Percentiles rank a stretch among this genome's conserved stretches.
Conservation (phyloP, 345 rosid species). For the Arabis alpina region DNA sequence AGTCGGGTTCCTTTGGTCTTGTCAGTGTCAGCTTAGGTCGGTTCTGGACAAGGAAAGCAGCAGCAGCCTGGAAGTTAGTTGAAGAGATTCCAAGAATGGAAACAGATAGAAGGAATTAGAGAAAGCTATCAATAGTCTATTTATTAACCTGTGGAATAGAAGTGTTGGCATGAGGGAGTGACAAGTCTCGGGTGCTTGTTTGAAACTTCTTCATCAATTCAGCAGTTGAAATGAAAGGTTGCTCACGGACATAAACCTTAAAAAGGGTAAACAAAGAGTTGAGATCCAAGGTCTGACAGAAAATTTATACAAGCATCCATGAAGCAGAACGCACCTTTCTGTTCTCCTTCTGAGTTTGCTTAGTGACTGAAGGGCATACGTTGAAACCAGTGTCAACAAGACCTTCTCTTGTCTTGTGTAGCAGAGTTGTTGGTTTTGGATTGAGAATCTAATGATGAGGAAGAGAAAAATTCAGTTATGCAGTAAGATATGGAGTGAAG, state of each 20-base stretch:
- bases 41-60: slow-evolving; percentile 37
- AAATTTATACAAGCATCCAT: slow-evolving; percentile 7
- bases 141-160: slow-evolving; percentile 35
- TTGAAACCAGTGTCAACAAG: slow-evolving; percentile 52
- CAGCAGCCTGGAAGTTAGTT: slow-evolving; percentile 18
- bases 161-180: slow-evolving; percentile 51
- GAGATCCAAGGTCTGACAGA: slow-evolving; percentile 16
- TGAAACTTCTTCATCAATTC: slow-evolving; percentile 90
- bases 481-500: slow-evolving; percentile 11
- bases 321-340: slow-evolving; percentile 65
- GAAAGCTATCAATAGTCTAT: not conserved
- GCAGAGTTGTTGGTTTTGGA: slow-evolving; percentile 67
- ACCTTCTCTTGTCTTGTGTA: slow-evolving; percentile 83
- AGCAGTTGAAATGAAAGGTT: slow-evolving; percentile 55
- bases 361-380: slow-evolving; percentile 50
- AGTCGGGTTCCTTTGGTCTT: slow-evolving; percentile 91
- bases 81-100: slow-evolving; percentile 29
- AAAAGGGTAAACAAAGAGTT: slow-evolving; percentile 16
- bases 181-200: slow-evolving; percentile 78
- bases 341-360: slow-evolving; percentile 56
- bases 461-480: slow-evolving; percentile 6
- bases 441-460: slow-evolving; percentile 65
- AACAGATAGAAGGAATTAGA: too few relatives aligned
- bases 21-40: slow-evolving; percentile 77
- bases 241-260: slow-evolving; percentile 43